These are phyloP conservation scores for Clavispora fructus DNA, from an alignment of 805 yeast species.

Conservation along the genomic window DNA sequence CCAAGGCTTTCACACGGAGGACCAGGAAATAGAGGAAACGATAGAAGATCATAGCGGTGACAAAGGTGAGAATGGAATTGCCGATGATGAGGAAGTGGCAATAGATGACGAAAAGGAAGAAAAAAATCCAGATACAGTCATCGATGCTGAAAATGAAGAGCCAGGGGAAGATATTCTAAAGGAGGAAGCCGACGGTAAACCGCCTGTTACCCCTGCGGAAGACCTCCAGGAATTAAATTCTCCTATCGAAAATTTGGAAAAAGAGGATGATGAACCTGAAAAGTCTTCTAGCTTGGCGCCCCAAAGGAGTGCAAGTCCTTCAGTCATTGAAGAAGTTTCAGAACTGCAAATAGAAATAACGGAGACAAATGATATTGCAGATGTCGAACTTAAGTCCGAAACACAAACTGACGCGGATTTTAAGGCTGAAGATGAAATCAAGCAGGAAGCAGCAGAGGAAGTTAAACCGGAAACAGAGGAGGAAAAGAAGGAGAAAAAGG, in stretches of 20 bases:
- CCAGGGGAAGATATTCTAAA: constrained; percentile 3
- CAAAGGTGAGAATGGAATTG: constrained; percentile 1
- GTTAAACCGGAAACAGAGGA: not conserved
- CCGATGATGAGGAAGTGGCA: constrained; percentile 2
- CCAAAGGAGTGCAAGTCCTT: not conserved
- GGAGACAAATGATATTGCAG: not conserved
- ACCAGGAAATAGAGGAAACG: not conserved
- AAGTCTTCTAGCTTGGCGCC: not conserved
- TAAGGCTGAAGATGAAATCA: not conserved
- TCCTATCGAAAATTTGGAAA: not conserved
- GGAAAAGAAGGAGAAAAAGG: constrained; percentile 12
- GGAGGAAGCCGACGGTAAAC: constrained; percentile 3
- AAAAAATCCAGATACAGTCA: not conserved
- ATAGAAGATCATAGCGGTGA: not conserved
- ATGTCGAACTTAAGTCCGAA: not conserved
- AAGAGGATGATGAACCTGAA: not conserved
- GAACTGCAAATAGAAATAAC: not conserved
- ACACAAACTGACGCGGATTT: not conserved
- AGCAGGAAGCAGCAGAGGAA: constrained; percentile 6
- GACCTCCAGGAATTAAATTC: not conserved
- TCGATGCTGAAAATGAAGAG: constrained; percentile 2
- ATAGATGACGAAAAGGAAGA: constrained; percentile 6
- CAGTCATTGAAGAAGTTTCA: not conserved
- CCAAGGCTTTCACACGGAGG: not conserved
- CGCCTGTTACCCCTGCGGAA: not conserved